phyloP scores from a whole-genome alignment of 169 alveolate genomes.

The Eimeria zaria region DNA sequence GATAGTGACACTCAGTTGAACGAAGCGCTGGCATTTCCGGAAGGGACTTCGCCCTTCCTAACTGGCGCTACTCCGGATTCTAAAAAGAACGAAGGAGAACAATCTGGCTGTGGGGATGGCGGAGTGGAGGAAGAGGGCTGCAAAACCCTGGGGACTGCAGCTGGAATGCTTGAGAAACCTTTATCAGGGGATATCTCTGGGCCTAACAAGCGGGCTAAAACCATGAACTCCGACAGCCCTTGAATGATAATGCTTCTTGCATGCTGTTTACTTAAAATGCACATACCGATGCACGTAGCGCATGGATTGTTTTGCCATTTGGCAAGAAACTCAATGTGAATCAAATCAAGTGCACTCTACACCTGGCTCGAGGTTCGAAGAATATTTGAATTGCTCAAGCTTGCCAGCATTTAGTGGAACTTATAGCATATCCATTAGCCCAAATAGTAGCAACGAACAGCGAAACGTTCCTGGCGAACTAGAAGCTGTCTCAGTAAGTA shows the following conservation, averaged over 20 bases:
- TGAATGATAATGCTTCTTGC: background rate
- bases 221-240: background rate
- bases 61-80: background rate
- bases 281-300: background rate
- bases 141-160: background rate
- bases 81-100: background rate
- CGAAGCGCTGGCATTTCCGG: constrained; percentile 40
- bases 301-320: background rate
- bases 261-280: background rate
- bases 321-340: background rate
- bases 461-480: background rate
- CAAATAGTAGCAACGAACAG: background rate
- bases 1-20: background rate
- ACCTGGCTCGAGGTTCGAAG: background rate
- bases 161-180: background rate
- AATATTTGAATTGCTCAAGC: background rate
- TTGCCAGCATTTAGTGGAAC: background rate
- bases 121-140: background rate
- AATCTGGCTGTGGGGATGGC: background rate
- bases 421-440: background rate
- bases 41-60: background rate
- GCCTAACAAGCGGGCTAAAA: constrained; percentile 34
- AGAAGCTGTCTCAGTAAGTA: background rate
- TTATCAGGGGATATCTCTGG: background rate
- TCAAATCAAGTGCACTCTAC: background rate